These are phyloP conservation scores for Cryoendolithus antarcticus DNA, from an alignment of 2,329 filamentous ascomycete species.

Conservation along the genomic window DNA sequence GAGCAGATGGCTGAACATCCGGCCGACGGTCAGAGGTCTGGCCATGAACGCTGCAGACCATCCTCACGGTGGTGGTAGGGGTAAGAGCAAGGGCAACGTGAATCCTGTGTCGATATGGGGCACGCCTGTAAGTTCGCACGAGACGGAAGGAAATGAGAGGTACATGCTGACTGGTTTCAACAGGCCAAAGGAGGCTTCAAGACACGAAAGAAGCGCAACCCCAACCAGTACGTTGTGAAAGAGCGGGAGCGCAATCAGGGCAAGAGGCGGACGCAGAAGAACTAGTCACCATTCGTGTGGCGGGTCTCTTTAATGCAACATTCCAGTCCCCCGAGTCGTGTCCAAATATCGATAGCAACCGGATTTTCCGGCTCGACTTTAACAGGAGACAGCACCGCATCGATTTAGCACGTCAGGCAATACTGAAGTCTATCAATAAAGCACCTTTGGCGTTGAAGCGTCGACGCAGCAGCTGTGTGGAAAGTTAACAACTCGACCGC, in stretches of 20 bases:
- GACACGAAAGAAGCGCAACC: slow-evolving; percentile 75
- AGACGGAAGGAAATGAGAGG: too few relatives aligned
- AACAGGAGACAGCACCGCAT: too few relatives aligned
- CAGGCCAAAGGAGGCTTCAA: slow-evolving; percentile 77
- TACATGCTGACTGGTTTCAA: slow-evolving; percentile 1
- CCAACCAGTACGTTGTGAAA: slow-evolving; percentile 83
- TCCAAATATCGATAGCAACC: too few relatives aligned
- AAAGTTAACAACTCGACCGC: too few relatives aligned
- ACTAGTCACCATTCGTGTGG: too few relatives aligned
- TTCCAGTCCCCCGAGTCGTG: too few relatives aligned
- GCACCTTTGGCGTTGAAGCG: too few relatives aligned
- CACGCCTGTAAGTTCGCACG: slow-evolving; percentile 69
- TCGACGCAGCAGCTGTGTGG: too few relatives aligned
- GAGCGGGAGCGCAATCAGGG: slow-evolving; percentile 80
- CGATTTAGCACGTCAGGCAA: too few relatives aligned
- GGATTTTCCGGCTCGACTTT: too few relatives aligned
- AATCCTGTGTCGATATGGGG: slow-evolving; percentile 96
- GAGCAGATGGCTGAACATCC: slow-evolving; percentile 83
- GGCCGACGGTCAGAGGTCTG: slow-evolving; percentile 89
- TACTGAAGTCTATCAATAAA: too few relatives aligned
- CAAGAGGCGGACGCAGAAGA: slow-evolving; percentile 48
- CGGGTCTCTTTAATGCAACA: too few relatives aligned
- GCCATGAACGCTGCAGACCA: slow-evolving; percentile 99
- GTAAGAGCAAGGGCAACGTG: slow-evolving; percentile 97
- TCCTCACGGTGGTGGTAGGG: slow-evolving; percentile 96